These are phyloP conservation scores for Euphrasia arctica DNA, from an alignment of 305 asterid species.

Conservation along the genomic window DNA sequence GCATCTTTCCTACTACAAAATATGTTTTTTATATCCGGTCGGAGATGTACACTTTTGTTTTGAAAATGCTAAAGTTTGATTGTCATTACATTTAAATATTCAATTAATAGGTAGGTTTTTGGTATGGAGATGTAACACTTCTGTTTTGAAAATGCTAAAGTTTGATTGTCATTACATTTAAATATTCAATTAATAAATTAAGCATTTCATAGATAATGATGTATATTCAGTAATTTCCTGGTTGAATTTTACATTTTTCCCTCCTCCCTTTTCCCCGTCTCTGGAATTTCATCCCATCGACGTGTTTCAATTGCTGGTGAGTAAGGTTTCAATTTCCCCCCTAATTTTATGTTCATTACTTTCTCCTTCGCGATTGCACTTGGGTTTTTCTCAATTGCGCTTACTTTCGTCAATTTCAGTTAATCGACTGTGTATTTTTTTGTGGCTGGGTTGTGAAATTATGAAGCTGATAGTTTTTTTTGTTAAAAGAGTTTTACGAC, in stretches of 20 bases:
- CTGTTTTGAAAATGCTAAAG: too few species aligned
- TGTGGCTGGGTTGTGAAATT: too few species aligned
- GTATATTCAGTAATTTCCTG: background rate
- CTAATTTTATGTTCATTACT: background rate
- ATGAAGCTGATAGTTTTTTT: background rate
- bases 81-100: too few species aligned
- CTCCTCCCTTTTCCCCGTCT: background rate
- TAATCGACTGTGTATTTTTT: background rate
- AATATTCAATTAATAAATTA: too few species aligned
- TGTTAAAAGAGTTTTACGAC: background rate
- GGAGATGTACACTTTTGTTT: too few species aligned
- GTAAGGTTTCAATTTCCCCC: background rate
- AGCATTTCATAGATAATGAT: too few species aligned
- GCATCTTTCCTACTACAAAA: too few species aligned
- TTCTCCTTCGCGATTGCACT: background rate
- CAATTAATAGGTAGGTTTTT: too few species aligned
- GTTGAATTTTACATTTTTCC: constrained; percentile 4
- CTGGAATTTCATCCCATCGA: background rate
- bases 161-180: too few species aligned
- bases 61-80: too few species aligned
- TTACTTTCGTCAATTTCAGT: background rate
- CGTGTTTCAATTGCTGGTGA: constrained; percentile 1
- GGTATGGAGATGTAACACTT: too few species aligned
- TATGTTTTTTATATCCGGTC: too few species aligned
- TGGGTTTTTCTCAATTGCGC: background rate